Base-by-base conservation (phyloP, 2,329 filamentous ascomycete genomes). In the Plenodomus lindquistii region DNA sequence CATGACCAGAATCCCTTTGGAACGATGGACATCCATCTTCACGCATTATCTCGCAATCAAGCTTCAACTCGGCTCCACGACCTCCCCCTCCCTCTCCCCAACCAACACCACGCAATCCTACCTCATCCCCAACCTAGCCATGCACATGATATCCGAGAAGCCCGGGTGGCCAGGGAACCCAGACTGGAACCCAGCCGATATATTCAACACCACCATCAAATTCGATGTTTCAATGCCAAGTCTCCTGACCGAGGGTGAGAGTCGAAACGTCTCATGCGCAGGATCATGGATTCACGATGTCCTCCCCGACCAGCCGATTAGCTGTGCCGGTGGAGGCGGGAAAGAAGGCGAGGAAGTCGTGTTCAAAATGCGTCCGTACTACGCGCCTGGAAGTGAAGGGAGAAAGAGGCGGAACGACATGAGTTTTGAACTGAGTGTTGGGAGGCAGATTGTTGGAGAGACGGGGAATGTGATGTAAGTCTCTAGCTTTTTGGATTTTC, bases 101-200 rank as follows among this genome's bases (percentile, higher is more conserved):
- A 9, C 27, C 4, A 10, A 31, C 27, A 31, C 24, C 3, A 36
- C 35, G 22, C 42, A 64, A 52, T 24, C 15, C 43, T 66, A 59
- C 59, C 40, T 21, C 17, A 66, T 68, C 21, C 44, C 62, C 10
- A 40, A 37, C 29, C 48, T 68, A 11, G 27, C 58, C 19, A 59
- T 62, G 35, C 66, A 69, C 52, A 67, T 66, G 52, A 66, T 70
- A 64, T 58, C 44, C 37, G 20, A 10, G 5, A 40, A 50, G 44
- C 57, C 59, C 6, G 66, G 65, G 8, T 38, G 65, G 7, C 59
- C 59, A 4, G 56, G 57, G 38, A 53, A 50, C 29, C 37, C 31
- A 8, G 34, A 35, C 1, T 69, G 66, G 66, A 63, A 65, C 8
- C 43, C 46, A 0, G n/a, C 22, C 16, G 27, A 37, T 7, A 39